These are phyloP conservation scores for Houttuynia cordata DNA, from an alignment of 164 flowering plant genomes.

Conservation along the genomic window DNA sequence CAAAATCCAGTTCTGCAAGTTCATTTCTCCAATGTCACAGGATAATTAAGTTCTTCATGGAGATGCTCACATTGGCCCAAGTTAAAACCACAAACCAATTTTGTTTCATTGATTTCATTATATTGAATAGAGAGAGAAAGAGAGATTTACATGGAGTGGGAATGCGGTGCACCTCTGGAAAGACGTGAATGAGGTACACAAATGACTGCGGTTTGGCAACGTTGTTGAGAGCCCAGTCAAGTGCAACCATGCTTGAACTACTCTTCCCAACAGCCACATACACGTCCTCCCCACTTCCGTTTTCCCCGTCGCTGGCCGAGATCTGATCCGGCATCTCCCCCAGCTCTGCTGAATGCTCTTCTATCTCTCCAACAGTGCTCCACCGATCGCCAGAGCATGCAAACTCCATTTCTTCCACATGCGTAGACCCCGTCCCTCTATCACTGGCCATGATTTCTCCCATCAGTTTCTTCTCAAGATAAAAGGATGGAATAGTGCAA, in stretches of 20 bases:
- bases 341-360: background rate
- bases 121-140: background rate
- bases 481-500: too few relatives aligned
- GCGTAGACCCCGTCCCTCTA: too few relatives aligned
- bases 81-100: background rate
- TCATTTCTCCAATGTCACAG: background rate
- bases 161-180: slow-evolving; percentile 15
- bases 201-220: slow-evolving; percentile 3
- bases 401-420: too few relatives aligned
- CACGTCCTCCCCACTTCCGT: slow-evolving; percentile 5
- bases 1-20: background rate
- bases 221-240: slow-evolving; percentile 15
- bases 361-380: background rate
- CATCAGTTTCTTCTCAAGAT: too few relatives aligned
- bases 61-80: background rate
- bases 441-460: too few relatives aligned
- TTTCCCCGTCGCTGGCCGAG: background rate
- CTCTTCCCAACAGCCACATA: slow-evolving; percentile 17
- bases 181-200: slow-evolving; percentile 19
- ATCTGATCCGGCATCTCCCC: background rate
- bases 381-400: background rate
- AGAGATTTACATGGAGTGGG: slow-evolving; percentile 16
- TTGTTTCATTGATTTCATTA: background rate
- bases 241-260: slow-evolving; percentile 17
- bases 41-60: background rate